Evolutionary conservation across 768 basidiomycete species (phyloP).

Genomic region (Cyathus striatus): DNA sequence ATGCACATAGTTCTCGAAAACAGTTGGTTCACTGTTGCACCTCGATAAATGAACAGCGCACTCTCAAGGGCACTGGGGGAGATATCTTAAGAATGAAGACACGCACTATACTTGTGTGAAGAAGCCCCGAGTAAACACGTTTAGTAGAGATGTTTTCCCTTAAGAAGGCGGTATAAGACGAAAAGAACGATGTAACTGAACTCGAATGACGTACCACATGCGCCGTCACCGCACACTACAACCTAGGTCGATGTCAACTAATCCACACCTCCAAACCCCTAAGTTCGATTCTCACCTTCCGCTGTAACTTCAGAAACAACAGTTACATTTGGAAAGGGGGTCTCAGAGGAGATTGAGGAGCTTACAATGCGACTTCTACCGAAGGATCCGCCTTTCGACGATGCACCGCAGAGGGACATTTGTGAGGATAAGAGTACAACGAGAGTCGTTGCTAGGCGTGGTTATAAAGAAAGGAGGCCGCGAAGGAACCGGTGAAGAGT

Average conservation of each 20-base stretch:
- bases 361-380: conserved; percentile 50
- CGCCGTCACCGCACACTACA: conserved; percentile 95
- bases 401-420: conserved; percentile 58
- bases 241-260: conserved; percentile 28
- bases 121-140: conserved; percentile 87
- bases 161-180: conserved; percentile 6
- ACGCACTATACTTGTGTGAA: conserved; percentile 92
- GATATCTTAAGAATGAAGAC: conserved; percentile 6
- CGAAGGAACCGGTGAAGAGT: too few relatives aligned
- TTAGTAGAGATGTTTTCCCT: conserved; percentile 83
- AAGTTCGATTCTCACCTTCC: conserved; percentile 28
- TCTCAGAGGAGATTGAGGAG: too few relatives aligned
- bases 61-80: conserved; percentile 1
- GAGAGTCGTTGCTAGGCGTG: too few relatives aligned
- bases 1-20: conserved; percentile 97
- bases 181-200: conserved; percentile 8
- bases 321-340: conserved; percentile 5
- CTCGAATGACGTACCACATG: conserved; percentile 77
- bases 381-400: conserved; percentile 47
- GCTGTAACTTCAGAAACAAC: conserved; percentile 31
- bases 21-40: conserved; percentile 72
- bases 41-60: conserved; percentile 1
- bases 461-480: too few relatives aligned
- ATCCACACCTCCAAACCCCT: background rate
- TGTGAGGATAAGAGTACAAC: background rate